Conservation (phyloP, 1,284 basidiomycete species). For the Rhodotorula sp. region DNA sequence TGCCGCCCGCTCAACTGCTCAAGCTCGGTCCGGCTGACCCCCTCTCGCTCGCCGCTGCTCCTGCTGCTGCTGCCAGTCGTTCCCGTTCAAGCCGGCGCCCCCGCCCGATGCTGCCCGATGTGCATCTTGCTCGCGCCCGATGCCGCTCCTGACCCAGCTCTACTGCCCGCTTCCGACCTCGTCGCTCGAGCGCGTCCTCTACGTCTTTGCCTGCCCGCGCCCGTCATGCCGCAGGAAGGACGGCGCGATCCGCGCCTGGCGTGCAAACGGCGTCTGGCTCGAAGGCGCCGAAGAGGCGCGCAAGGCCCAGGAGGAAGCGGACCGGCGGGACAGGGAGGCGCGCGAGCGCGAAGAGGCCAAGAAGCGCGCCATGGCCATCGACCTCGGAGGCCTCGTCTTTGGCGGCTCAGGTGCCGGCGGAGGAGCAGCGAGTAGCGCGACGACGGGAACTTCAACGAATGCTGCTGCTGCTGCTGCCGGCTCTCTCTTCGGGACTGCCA, state of each 20-base stretch:
- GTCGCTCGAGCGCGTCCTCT: constrained; percentile 73
- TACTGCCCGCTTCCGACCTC: constrained; percentile 83
- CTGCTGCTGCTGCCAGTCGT: constrained; percentile 16
- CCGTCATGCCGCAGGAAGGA: constrained; percentile 67
- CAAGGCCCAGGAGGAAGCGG: constrained; percentile 14
- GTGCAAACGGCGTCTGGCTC: constrained; percentile 28
- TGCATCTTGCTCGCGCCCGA: constrained; percentile 66
- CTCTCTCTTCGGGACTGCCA: background rate
- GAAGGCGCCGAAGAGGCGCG: constrained; percentile 27
- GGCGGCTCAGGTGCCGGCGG: constrained; percentile 12
- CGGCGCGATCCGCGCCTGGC: constrained; percentile 56
- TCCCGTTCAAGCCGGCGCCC: constrained; percentile 50
- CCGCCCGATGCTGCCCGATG: constrained; percentile 55
- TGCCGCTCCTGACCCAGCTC: constrained; percentile 75
- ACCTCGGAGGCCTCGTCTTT: constrained; percentile 39
- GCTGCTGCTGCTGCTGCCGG: background rate
- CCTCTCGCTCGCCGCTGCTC: background rate
- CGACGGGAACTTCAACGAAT: no score
- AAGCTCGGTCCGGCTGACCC: background rate
- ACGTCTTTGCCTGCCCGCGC: constrained; percentile 74
- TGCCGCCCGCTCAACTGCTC: background rate
- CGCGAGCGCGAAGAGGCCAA: constrained; percentile 4
- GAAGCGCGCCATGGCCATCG: constrained; percentile 10
- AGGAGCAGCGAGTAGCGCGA: no score
- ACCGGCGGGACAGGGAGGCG: constrained; percentile 11